Base-by-base conservation (phyloP, 2,329 filamentous ascomycete genomes). In the Calonectria fujianensis region DNA sequence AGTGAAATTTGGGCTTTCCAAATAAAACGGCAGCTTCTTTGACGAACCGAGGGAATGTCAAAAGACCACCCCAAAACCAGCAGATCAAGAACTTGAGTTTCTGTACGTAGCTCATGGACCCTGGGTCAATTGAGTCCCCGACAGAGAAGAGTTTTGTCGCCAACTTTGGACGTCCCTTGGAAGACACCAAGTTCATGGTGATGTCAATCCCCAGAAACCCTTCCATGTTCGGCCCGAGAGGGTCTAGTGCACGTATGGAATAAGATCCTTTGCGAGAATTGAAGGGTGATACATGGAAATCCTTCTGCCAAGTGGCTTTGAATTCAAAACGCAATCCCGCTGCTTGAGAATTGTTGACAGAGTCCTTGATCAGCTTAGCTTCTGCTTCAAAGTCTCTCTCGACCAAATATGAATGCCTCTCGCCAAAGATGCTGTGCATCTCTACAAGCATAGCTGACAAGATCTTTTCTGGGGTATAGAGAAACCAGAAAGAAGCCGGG, bases 271-370 rank as follows among this genome's bases (percentile, higher is more conserved):
- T 89, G 37, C 89, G 87, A 8, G 89, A 91, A 81, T 94, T 96
- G 87, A 96, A 96, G 0, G 93, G 93, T 1, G 93, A 95, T 24
- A 95, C 93, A 80, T 95, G 94, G 76, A 96, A 94, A 77, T 94
- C 93, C 78, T 96, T 96, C 8, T 85, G 83, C 91, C 92, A 94
- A 0, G 85, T 85, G 27, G 89, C 86, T 20, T 84, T 88, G 80
- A 93, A 89, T 24, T 76, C 66, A 29, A 67, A 39, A 24, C 61
- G 61, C 71, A 75, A 41, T 32, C 59, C 29, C 32, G 24, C 32
- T 31, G 7, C 8, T 16, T 68, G 61, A 8, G 35, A 35, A 5
- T 69, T 39, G 1, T 54, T 4, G 9, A 35, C 18, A 24, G 39
- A 18, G 4, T 73, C 48, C 10, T 59, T 61, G 16, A 81, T 65